A percentile compares a stretch with the other conserved stretches of the same genome.
phyloP scores from a whole-genome alignment of 148 eudicot species.

The Chenopodium formosanum region DNA sequence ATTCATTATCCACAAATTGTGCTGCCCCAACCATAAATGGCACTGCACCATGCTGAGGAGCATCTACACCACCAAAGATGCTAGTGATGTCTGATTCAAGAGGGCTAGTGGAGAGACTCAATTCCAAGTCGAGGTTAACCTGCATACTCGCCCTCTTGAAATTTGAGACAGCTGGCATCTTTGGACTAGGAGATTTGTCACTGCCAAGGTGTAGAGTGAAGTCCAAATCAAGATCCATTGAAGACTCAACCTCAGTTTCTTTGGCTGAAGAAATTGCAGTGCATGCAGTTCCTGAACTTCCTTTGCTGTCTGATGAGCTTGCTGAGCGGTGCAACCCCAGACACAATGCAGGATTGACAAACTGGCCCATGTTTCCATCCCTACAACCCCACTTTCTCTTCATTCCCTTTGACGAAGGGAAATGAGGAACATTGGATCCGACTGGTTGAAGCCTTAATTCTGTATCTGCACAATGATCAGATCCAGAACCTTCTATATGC shows the following conservation, averaged over 20 bases:
- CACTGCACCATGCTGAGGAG: conserved; percentile 24
- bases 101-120: conserved; percentile 71
- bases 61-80: conserved; percentile 36
- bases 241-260: conserved; percentile 78
- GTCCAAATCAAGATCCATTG: conserved; percentile 82
- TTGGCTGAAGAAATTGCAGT: conserved; percentile 74
- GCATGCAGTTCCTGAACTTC: conserved; percentile 79
- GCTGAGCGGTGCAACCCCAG: conserved; percentile 67
- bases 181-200: conserved; percentile 55
- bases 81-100: conserved; percentile 79
- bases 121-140: conserved; percentile 54
- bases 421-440: conserved; percentile 33
- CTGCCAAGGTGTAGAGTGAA: conserved; percentile 75
- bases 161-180: conserved; percentile 42
- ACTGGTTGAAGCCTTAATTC: conserved; percentile 59
- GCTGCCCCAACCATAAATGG: conserved; percentile 26
- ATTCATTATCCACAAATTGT: conserved; percentile 33
- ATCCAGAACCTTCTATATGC: conserved; percentile 40
- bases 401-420: conserved; percentile 50
- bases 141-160: conserved; percentile 26
- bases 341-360: conserved; percentile 40
- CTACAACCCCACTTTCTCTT: conserved; percentile 64
- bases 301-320: conserved; percentile 92
- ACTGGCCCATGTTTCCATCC: conserved; percentile 34
- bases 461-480: conserved; percentile 53